Conservation (phyloP, 805 yeast genomes). For the Sugiyamaella qingdaonensis region DNA sequence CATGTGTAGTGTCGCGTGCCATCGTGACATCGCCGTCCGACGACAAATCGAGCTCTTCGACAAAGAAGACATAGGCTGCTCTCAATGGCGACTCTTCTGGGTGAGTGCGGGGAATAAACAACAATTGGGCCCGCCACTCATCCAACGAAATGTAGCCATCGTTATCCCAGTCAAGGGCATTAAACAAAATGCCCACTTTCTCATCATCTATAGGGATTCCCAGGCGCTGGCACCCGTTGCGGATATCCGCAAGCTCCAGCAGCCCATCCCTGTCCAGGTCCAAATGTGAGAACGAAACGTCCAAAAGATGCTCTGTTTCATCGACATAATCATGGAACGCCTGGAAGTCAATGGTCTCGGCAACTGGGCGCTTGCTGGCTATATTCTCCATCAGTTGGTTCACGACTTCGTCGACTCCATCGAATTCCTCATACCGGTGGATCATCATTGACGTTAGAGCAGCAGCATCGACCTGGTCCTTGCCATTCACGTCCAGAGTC, state of each 20-base stretch:
- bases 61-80: conserved; percentile 77
- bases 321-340: conserved; percentile 64
- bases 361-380: conserved; percentile 37
- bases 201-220: conserved; percentile 49
- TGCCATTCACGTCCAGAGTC: conserved; percentile 39
- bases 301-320: conserved; percentile 67
- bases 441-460: conserved; percentile 28
- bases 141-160: conserved; percentile 74
- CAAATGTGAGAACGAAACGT: conserved; percentile 59
- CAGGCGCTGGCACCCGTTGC: conserved; percentile 55
- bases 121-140: conserved; percentile 77
- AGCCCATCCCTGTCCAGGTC: conserved; percentile 73
- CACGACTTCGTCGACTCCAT: conserved; percentile 49
- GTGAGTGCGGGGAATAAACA: conserved; percentile 70
- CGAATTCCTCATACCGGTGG: conserved; percentile 34
- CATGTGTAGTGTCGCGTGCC: conserved; percentile 70
- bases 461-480: conserved; percentile 37
- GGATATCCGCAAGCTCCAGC: conserved; percentile 61
- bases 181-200: conserved; percentile 54
- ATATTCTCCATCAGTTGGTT: conserved; percentile 53
- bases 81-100: conserved; percentile 46
- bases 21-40: conserved; percentile 92
- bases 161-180: conserved; percentile 48
- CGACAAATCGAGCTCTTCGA: conserved; percentile 75
- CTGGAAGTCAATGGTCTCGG: conserved; percentile 46